Evolutionary conservation across 1,284 basidiomycete genomes (phyloP).

Genomic region (Sphagnurus paluster): DNA sequence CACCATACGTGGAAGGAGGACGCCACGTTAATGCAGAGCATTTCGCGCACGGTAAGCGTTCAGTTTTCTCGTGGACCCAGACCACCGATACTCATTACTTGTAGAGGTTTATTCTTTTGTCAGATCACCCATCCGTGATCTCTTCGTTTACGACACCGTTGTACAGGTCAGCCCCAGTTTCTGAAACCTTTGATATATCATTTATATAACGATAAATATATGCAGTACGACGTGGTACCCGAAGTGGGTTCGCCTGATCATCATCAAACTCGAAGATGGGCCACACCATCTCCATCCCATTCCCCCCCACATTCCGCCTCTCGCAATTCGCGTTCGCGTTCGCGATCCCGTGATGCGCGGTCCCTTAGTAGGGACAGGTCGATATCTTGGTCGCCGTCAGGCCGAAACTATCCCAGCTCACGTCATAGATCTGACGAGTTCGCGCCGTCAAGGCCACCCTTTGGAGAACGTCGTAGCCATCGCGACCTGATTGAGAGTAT

Average conservation of each 20-base stretch:
- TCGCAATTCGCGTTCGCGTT: conserved; percentile 21
- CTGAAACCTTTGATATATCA: conserved; percentile 6
- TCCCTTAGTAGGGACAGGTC: conserved; percentile 22
- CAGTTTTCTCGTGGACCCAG: conserved; percentile 7
- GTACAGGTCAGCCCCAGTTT: conserved; percentile 62
- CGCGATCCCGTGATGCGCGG: conserved; percentile 18
- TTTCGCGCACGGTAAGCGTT: conserved; percentile 81
- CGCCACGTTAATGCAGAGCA: conserved; percentile 78
- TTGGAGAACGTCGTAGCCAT: conserved; percentile 7
- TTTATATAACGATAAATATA: conserved; percentile 8
- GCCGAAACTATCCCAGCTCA: conserved; percentile 24
- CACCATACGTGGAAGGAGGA: conserved; percentile 50
- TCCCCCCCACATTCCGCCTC: conserved; percentile 21
- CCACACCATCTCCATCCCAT: conserved; percentile 21
- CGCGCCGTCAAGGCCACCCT: conserved; percentile 8
- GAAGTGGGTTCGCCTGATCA: conserved; percentile 31
- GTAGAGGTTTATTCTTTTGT: conserved; percentile 84
- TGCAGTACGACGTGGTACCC: conserved; percentile 55
- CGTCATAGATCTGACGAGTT: conserved; percentile 3
- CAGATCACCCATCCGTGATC: conserved; percentile 80
- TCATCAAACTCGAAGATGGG: conserved; percentile 42
- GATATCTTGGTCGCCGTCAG: conserved; percentile 32
- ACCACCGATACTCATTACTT: conserved; percentile 13
- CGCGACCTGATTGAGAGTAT: background rate
- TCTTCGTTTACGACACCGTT: conserved; percentile 77